A percentile compares a stretch with the other conserved stretches of the same genome.
Conservation (phyloP, 305 asterid genomes). For the Euphrasia arctica region DNA sequence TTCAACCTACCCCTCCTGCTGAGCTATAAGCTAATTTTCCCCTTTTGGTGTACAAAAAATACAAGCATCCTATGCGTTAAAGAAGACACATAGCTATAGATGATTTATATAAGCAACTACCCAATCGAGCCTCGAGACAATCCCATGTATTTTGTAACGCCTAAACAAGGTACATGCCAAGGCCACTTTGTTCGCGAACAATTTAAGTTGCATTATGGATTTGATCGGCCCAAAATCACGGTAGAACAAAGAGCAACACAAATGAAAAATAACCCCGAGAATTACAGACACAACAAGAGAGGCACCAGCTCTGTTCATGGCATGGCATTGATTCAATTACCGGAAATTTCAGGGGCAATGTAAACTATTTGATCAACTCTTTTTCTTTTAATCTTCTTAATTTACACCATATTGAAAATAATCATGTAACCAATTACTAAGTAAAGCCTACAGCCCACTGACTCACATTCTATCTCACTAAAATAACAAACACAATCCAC, state of each 20-base stretch:
- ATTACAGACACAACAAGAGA: neutral
- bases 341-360: conserved; percentile 7
- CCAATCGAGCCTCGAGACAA: neutral
- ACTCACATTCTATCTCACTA: neutral
- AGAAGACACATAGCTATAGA: neutral
- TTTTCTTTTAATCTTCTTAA: neutral
- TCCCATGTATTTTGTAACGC: neutral
- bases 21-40: no score
- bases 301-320: conserved; percentile 10
- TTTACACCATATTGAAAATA: neutral
- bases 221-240: neutral
- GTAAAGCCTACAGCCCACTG: conserved; percentile 3
- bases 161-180: neutral
- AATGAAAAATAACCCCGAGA: conserved; percentile 7
- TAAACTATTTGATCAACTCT: neutral
- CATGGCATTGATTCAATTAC: neutral
- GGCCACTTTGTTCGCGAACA: neutral
- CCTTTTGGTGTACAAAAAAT: neutral
- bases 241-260: neutral
- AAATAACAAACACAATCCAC: conserved; percentile 9
- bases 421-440: neutral
- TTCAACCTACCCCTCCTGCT: neutral
- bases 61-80: neutral
- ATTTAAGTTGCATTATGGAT: neutral
- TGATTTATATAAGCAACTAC: neutral